Percentiles rank a stretch among this genome's conserved stretches.
These are phyloP conservation scores for Phyllosticta paracitricarpa DNA, from an alignment of 2,329 filamentous ascomycete species.

Conservation along the genomic window DNA sequence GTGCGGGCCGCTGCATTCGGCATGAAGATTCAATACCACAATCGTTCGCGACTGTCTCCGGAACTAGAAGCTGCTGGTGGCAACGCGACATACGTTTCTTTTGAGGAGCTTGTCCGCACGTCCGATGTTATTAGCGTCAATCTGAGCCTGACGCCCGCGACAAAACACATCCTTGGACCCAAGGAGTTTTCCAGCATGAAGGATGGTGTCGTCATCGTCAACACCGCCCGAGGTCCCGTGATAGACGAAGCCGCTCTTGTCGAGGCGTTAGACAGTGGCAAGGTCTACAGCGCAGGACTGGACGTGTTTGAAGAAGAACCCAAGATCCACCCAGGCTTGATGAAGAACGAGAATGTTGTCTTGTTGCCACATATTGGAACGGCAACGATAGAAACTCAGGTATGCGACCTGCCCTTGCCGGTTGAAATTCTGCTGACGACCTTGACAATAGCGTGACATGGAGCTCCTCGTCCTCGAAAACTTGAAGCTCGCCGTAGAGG, in stretches of 20 bases:
- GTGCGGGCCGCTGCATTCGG: constrained; percentile 44
- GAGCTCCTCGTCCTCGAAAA: constrained; percentile 50
- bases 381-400: constrained; percentile 49
- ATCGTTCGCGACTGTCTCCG: constrained; percentile 32
- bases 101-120: constrained; percentile 43
- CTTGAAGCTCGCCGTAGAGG: constrained; percentile 45
- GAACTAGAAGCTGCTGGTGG: constrained; percentile 29
- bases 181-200: constrained; percentile 45
- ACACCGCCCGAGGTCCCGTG: constrained; percentile 47
- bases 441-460: constrained; percentile 39
- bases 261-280: constrained; percentile 42
- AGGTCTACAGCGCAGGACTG: constrained; percentile 44
- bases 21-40: constrained; percentile 51
- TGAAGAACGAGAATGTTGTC: constrained; percentile 42
- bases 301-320: constrained; percentile 52
- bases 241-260: constrained; percentile 49
- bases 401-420: constrained; percentile 12
- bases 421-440: constrained; percentile 11
- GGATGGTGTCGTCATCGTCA: constrained; percentile 46
- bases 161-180: constrained; percentile 43
- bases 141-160: constrained; percentile 40
- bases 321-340: constrained; percentile 41
- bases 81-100: constrained; percentile 44
- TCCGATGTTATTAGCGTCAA: constrained; percentile 48
- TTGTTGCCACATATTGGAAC: constrained; percentile 53